Percentiles rank a stretch among this genome's conserved stretches.
phyloP scores from a whole-genome alignment of 148 eudicot genomes.

The Silene uniflora region DNA sequence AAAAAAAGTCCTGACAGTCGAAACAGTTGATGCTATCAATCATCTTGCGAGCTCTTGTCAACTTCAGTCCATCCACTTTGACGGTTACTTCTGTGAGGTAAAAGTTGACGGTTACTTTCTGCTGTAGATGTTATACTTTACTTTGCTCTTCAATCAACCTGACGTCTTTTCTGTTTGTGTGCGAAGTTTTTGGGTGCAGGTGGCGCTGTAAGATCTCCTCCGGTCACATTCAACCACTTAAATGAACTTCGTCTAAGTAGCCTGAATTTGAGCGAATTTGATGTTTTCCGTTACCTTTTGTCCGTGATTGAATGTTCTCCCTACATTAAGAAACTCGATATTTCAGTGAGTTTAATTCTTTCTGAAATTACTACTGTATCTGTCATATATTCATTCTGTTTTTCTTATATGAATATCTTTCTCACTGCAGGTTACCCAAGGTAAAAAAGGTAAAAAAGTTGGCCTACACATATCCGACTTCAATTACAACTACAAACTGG shows the following conservation, averaged over 20 bases:
- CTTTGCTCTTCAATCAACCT: neutral
- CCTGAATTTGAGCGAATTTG: neutral
- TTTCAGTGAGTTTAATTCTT: neutral
- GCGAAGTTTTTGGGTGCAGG: constrained; percentile 6
- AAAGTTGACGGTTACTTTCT: neutral
- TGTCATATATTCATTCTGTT: neutral
- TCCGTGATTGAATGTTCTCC: constrained; percentile 8
- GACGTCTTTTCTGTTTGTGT: neutral
- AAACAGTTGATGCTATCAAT: neutral
- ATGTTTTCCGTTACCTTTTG: neutral
- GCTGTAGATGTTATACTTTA: neutral
- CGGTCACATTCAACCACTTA: constrained; percentile 5
- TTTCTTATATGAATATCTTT: neutral
- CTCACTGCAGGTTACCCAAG: neutral
- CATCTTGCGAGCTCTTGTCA: neutral
- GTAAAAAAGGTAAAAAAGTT: neutral
- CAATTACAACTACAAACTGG: neutral
- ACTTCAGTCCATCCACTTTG: neutral
- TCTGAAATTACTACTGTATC: neutral
- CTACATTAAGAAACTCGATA: neutral
- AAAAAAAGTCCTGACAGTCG: neutral
- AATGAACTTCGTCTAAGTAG: neutral
- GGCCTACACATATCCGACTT: neutral
- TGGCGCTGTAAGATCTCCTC: neutral
- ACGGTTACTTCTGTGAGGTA: neutral